These are phyloP conservation scores for Neodidymelliopsis sp. DNA, from an alignment of 2,329 filamentous ascomycete genomes.

Conservation along the genomic window DNA sequence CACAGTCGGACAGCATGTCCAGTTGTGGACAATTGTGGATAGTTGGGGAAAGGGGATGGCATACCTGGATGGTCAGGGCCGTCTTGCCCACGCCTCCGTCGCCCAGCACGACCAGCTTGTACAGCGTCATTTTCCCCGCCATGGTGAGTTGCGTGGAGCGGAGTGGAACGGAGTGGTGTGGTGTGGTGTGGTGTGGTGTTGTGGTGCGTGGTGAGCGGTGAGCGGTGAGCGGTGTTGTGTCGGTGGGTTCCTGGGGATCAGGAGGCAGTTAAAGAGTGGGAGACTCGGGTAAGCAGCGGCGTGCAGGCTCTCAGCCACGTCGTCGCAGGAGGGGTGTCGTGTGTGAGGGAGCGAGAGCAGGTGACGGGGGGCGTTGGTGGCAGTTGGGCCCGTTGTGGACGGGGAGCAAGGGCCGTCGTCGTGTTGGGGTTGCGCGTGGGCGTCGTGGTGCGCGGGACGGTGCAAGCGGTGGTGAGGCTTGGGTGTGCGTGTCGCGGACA, in stretches of 20 bases:
- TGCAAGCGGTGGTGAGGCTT: slow-evolving; percentile 28
- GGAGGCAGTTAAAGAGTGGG: slow-evolving; percentile 14
- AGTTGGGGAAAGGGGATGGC: slow-evolving; percentile 60
- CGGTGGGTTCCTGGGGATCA: slow-evolving; percentile 2
- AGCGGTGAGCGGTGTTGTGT: no score
- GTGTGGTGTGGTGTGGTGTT: no score
- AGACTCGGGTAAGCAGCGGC: slow-evolving; percentile 10
- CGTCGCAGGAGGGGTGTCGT: slow-evolving; percentile 26
- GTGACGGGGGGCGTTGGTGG: slow-evolving; percentile 33
- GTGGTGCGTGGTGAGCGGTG: no score
- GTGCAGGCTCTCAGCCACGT: slow-evolving; percentile 26
- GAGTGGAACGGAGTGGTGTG: no score
- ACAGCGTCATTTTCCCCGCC: slow-evolving; percentile 93
- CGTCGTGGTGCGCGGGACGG: no score
- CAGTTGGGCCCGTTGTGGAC: slow-evolving; percentile 22
- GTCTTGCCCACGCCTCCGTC: slow-evolving; percentile 96
- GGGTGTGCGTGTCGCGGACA: slow-evolving; percentile 37
- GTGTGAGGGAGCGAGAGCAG: slow-evolving; percentile 25
- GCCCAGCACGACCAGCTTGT: slow-evolving; percentile 94
- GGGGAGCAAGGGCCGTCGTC: slow-evolving; percentile 23
- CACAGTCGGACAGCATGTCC: no score
- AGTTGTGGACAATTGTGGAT: neutral
- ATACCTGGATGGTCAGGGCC: slow-evolving; percentile 87
- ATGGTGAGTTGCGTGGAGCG: slow-evolving; percentile 59
- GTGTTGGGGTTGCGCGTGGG: no score